These are phyloP conservation scores for Ustilago cynodontis DNA, from an alignment of 1,284 basidiomycete species.

Conservation along the genomic window DNA sequence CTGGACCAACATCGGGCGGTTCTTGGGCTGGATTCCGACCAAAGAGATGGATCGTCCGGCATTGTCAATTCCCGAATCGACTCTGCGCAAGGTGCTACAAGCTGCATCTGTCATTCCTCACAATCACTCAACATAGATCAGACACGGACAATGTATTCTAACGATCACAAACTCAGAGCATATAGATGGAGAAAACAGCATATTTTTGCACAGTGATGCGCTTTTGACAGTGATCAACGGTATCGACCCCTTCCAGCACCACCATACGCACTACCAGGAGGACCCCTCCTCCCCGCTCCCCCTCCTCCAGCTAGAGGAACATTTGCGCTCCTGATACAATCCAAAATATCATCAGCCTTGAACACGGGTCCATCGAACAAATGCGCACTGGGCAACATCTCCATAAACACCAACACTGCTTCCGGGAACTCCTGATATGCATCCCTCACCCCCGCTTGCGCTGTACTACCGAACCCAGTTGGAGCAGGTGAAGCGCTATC, in stretches of 20 bases:
- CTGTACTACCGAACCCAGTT: conserved; percentile 1
- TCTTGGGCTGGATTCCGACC: neutral
- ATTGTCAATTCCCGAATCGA: conserved; percentile 18
- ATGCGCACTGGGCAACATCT: conserved; percentile 49
- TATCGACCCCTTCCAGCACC: conserved; percentile 22
- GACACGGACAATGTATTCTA: conserved; percentile 4
- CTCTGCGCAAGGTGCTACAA: conserved; percentile 16
- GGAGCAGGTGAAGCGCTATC: conserved; percentile 70
- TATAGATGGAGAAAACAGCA: neutral
- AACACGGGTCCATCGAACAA: conserved; percentile 57
- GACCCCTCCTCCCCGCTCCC: neutral
- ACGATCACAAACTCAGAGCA: neutral
- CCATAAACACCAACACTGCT: conserved; percentile 55
- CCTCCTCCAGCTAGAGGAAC: conserved; percentile 24
- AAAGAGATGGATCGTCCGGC: neutral
- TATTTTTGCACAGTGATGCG: neutral
- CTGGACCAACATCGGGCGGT: conserved; percentile 15
- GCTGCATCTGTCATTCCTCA: conserved; percentile 12
- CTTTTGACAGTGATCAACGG: neutral
- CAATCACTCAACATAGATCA: neutral
- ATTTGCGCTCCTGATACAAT: conserved; percentile 53
- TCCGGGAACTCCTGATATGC: conserved; percentile 50
- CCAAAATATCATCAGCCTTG: conserved; percentile 56
- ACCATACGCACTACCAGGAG: conserved; percentile 2
- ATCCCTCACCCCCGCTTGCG: conserved; percentile 13